Conservation (phyloP, 1,139 yeast species). For the Candida mesenterica region DNA sequence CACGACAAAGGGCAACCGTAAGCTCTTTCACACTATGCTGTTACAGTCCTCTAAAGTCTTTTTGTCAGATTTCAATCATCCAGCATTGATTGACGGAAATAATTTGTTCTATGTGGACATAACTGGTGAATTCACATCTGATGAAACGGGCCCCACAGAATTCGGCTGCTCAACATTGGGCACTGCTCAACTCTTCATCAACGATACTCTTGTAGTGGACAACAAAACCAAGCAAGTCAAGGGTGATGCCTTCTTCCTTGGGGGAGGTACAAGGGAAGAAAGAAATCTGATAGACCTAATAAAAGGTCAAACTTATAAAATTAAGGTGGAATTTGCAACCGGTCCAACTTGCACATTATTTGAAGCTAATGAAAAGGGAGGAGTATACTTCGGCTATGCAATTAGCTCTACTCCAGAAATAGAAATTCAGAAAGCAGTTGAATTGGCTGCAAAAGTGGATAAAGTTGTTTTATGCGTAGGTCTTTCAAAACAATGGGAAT, state of each 20-base stretch:
- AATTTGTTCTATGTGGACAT: slow-evolving; percentile 38
- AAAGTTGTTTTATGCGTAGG: slow-evolving; percentile 46
- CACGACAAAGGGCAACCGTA: slow-evolving; percentile 21
- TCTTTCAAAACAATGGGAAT: slow-evolving; percentile 47
- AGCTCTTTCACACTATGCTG: slow-evolving; percentile 6
- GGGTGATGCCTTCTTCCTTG: slow-evolving; percentile 47
- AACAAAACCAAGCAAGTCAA: slow-evolving; percentile 51
- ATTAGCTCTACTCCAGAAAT: slow-evolving; percentile 22
- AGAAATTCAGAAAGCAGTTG: slow-evolving; percentile 40
- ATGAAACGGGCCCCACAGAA: slow-evolving; percentile 47
- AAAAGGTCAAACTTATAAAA: slow-evolving; percentile 41
- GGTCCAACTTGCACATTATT: slow-evolving; percentile 40
- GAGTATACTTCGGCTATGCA: slow-evolving; percentile 30
- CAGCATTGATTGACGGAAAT: slow-evolving; percentile 4
- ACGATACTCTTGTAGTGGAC: slow-evolving; percentile 54
- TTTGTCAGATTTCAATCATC: slow-evolving; percentile 10
- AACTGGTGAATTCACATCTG: slow-evolving; percentile 43
- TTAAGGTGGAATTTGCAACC: slow-evolving; percentile 53
- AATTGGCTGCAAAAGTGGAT: slow-evolving; percentile 43
- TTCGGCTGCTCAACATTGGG: slow-evolving; percentile 54
- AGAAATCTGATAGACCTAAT: slow-evolving; percentile 35
- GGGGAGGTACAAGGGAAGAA: slow-evolving; percentile 53
- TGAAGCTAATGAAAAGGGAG: slow-evolving; percentile 27
- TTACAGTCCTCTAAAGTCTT: slow-evolving; percentile 8
- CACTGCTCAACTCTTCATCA: slow-evolving; percentile 53